These are phyloP conservation scores for Luzula sylvatica DNA, from an alignment of 176 grass and related monocot species.

Conservation along the genomic window DNA sequence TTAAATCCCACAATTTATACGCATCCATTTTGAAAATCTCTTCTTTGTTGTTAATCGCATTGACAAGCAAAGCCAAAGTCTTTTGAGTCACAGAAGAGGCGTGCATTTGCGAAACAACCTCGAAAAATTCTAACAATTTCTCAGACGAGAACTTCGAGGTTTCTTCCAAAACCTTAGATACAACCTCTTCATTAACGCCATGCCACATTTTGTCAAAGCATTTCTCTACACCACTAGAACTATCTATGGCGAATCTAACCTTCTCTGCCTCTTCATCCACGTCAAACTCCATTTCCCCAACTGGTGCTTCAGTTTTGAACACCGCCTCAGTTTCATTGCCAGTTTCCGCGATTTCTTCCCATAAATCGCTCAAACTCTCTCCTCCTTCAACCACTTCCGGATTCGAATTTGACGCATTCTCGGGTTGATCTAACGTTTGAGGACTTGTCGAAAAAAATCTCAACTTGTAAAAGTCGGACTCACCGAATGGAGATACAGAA, in stretches of 20 bases:
- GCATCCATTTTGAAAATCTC: conserved; percentile 45
- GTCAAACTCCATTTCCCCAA: conserved; percentile 21
- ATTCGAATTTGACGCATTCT: conserved; percentile 1
- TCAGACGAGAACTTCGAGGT: conserved; percentile 35
- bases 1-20: conserved; percentile 77
- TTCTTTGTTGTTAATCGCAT: conserved; percentile 27
- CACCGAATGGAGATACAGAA: conserved; percentile 16
- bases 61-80: conserved; percentile 42
- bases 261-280: conserved; percentile 41
- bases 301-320: not conserved
- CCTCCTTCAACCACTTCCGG: conserved; percentile 14
- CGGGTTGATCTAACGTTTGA: conserved; percentile 23
- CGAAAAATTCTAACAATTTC: conserved; percentile 50
- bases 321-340: conserved; percentile 19
- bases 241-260: conserved; percentile 23
- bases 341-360: conserved; percentile 38
- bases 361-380: conserved; percentile 42
- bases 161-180: conserved; percentile 40
- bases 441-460: conserved; percentile 40
- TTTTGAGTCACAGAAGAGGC: conserved; percentile 31
- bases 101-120: conserved; percentile 37
- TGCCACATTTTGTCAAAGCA: conserved; percentile 46
- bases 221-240: conserved; percentile 31
- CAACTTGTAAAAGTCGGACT: conserved; percentile 24
- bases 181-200: conserved; percentile 51